Conservation (phyloP, 169 alveolate species). For the Plasmodium knowlesi region DNA sequence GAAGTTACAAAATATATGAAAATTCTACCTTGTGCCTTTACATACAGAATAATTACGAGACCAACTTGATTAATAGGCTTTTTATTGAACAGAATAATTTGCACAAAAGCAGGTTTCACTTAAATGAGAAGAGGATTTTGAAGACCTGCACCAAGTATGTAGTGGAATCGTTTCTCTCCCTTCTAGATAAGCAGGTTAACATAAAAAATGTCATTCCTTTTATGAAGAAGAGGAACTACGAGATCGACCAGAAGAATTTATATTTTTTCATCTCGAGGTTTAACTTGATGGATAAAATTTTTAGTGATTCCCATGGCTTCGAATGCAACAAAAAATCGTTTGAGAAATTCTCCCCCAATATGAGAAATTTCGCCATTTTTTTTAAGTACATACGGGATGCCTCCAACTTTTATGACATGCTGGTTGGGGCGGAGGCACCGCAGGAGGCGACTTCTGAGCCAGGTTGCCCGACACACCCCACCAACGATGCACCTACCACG, state of each 20-base stretch:
- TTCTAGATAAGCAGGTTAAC: conserved; percentile 34
- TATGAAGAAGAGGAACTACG: conserved; percentile 49
- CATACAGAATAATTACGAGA: conserved; percentile 41
- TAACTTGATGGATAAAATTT: conserved; percentile 60
- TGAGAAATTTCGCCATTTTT: conserved; percentile 47
- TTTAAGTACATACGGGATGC: conserved; percentile 53
- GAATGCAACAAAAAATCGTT: conserved; percentile 36
- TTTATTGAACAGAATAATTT: conserved; percentile 45
- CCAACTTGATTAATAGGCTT: conserved; percentile 38
- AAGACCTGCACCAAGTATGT: conserved; percentile 51
- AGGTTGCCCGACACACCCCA: background rate
- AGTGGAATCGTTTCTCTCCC: conserved; percentile 24
- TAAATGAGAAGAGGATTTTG: conserved; percentile 50
- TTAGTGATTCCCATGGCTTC: conserved; percentile 69
- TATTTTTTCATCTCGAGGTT: conserved; percentile 41
- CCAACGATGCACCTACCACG: background rate
- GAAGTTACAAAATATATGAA: conserved; percentile 54
- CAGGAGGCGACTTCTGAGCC: background rate
- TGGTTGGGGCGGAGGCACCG: background rate
- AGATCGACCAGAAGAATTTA: conserved; percentile 40
- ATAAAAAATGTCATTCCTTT: conserved; percentile 54
- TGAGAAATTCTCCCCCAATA: conserved; percentile 19
- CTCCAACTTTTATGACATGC: conserved; percentile 41
- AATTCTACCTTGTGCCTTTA: conserved; percentile 60
- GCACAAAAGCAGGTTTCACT: background rate